phyloP scores from a whole-genome alignment of 1,139 yeast genomes.

The Candida gigantensis region DNA sequence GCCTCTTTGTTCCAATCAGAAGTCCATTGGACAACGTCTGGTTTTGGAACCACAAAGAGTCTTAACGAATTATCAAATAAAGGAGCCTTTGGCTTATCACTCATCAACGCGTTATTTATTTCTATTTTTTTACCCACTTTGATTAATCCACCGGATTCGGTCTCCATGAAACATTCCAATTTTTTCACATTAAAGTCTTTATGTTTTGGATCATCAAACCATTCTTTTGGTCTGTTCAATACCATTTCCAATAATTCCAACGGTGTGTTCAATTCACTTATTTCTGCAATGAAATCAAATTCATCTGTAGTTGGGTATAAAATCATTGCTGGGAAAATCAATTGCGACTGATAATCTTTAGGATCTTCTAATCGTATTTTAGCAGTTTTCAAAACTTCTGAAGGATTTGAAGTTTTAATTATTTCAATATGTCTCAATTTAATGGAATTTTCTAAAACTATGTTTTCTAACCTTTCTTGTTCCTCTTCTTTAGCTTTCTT shows the following conservation, averaged over 20 bases:
- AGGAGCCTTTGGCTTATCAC: slow-evolving; percentile 68
- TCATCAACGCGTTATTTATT: slow-evolving; percentile 62
- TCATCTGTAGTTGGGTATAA: slow-evolving; percentile 84
- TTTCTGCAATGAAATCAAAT: slow-evolving; percentile 76
- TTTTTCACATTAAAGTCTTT: slow-evolving; percentile 57
- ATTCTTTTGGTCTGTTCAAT: slow-evolving; percentile 65
- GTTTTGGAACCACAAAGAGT: slow-evolving; percentile 78
- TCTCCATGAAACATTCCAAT: slow-evolving; percentile 79
- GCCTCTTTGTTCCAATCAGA: slow-evolving; percentile 64
- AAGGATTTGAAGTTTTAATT: slow-evolving; percentile 52
- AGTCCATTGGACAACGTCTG: slow-evolving; percentile 65
- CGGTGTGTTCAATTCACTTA: slow-evolving; percentile 70
- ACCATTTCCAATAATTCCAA: slow-evolving; percentile 56
- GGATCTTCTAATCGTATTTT: slow-evolving; percentile 64
- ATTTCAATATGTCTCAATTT: slow-evolving; percentile 54
- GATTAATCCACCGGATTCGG: slow-evolving; percentile 78
- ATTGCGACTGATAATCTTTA: slow-evolving; percentile 72
- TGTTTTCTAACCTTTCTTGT: slow-evolving; percentile 29
- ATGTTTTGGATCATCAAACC: slow-evolving; percentile 69
- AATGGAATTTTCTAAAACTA: slow-evolving; percentile 53
- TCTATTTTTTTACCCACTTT: slow-evolving; percentile 81
- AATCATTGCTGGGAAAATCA: slow-evolving; percentile 77
- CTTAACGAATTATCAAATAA: slow-evolving; percentile 75
- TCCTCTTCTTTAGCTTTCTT: slow-evolving; percentile 35
- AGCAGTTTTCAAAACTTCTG: slow-evolving; percentile 49